phyloP scores from a whole-genome alignment of 2,329 filamentous ascomycete genomes.

The Phialophora expanda region DNA sequence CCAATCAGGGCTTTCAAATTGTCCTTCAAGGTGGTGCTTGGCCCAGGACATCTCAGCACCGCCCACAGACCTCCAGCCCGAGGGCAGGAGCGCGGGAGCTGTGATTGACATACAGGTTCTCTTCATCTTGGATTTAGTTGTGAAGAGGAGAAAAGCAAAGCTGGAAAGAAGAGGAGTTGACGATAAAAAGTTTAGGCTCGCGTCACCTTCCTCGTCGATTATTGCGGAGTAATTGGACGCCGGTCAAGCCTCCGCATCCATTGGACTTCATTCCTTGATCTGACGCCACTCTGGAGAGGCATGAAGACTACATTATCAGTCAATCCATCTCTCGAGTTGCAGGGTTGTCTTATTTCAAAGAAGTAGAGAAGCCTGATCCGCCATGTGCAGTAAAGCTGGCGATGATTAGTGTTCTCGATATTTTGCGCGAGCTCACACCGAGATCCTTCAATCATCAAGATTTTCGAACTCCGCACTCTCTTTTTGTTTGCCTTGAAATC shows the following conservation, averaged over 20 bases:
- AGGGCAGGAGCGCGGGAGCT: conserved; percentile 37
- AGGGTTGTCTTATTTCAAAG: neutral
- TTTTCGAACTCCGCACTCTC: neutral
- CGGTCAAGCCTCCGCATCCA: conserved; percentile 31
- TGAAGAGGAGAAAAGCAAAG: conserved; percentile 36
- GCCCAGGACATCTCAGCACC: conserved; percentile 41
- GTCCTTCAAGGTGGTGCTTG: conserved; percentile 40
- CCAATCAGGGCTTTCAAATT: conserved; percentile 41
- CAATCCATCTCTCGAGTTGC: neutral
- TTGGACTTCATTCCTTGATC: conserved; percentile 35
- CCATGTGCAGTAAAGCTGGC: neutral
- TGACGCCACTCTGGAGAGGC: conserved; percentile 19
- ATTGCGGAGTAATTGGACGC: neutral
- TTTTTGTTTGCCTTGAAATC: neutral
- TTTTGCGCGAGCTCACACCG: neutral
- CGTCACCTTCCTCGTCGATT: conserved; percentile 13
- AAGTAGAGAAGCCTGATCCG: neutral
- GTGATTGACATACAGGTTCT: conserved; percentile 35
- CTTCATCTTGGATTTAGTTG: conserved; percentile 43
- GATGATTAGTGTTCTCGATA: neutral
- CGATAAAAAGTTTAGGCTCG: conserved; percentile 20
- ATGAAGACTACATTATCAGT: conserved; percentile 10
- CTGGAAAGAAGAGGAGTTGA: conserved; percentile 3
- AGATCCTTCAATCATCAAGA: neutral
- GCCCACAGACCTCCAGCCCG: conserved; percentile 39